Percentiles rank a stretch among this genome's conserved stretches.
Conservation (phyloP, 306 rosid species). For the Quercus berberidifolia region DNA sequence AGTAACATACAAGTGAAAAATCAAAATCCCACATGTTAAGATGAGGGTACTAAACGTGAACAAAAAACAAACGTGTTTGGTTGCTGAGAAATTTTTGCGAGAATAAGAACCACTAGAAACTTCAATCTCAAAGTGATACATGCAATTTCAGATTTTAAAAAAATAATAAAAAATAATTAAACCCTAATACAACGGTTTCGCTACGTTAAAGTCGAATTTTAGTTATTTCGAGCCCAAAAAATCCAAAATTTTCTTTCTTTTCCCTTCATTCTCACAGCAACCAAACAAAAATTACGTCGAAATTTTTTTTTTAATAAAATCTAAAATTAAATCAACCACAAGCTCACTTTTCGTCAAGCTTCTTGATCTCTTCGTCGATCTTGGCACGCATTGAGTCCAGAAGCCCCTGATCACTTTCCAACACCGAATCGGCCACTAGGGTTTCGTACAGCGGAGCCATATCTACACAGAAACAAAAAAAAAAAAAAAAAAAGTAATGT, state of each 20-base stretch:
- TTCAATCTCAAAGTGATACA: background rate
- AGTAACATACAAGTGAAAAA: background rate
- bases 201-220: background rate
- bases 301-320: background rate
- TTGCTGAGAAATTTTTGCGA: background rate
- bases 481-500: background rate
- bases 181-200: background rate
- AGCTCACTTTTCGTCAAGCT: slow-evolving; percentile 88
- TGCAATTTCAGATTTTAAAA: background rate
- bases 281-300: background rate
- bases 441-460: slow-evolving; percentile 83
- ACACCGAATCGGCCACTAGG: slow-evolving; percentile 63
- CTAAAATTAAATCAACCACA: background rate
- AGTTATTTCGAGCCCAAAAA: background rate
- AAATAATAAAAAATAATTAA: background rate
- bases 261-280: background rate
- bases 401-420: slow-evolving; percentile 62
- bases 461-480: slow-evolving; percentile 30
- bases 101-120: background rate
- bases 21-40: background rate
- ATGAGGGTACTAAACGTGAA: background rate
- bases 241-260: background rate
- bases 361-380: slow-evolving; percentile 68
- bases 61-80: background rate
- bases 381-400: slow-evolving; percentile 75